These are phyloP conservation scores for Candida xyloterini DNA, from an alignment of 805 yeast genomes.

Conservation along the genomic window DNA sequence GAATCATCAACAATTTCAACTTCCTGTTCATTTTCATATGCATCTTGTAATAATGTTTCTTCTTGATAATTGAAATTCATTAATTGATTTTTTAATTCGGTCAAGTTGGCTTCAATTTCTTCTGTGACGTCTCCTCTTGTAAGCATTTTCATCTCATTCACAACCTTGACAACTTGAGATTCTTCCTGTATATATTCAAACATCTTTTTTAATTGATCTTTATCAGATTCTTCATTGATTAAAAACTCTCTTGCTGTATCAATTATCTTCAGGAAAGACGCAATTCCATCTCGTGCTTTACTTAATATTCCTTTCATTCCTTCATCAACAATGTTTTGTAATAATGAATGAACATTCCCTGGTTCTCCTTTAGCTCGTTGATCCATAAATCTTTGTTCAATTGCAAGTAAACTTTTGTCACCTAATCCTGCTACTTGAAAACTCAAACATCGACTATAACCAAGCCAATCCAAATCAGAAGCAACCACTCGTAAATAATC, in stretches of 20 bases:
- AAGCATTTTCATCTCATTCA: constrained; percentile 19
- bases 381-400: constrained; percentile 17
- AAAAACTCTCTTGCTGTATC: constrained; percentile 18
- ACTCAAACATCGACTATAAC: constrained; percentile 55
- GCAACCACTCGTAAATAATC: constrained; percentile 64
- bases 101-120: constrained; percentile 25
- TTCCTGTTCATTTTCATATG: constrained; percentile 16
- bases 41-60: constrained; percentile 23
- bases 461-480: constrained; percentile 56
- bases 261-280: constrained; percentile 30
- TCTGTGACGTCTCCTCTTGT: constrained; percentile 18
- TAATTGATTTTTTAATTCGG: constrained; percentile 30
- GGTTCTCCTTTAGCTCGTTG: constrained; percentile 8
- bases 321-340: constrained; percentile 13
- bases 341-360: constrained; percentile 11
- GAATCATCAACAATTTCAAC: constrained; percentile 23
- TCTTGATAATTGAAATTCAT: constrained; percentile 25
- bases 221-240: constrained; percentile 1
- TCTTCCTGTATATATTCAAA: constrained; percentile 22
- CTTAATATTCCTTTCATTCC: constrained; percentile 17
- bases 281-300: constrained; percentile 26
- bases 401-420: constrained; percentile 35
- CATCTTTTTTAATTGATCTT: constrained; percentile 13
- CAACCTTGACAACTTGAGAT: constrained; percentile 20
- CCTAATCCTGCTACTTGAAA: constrained; percentile 72